Conservation (phyloP, 495 filamentous ascomycete species). For the Margaritispora aquatica region DNA sequence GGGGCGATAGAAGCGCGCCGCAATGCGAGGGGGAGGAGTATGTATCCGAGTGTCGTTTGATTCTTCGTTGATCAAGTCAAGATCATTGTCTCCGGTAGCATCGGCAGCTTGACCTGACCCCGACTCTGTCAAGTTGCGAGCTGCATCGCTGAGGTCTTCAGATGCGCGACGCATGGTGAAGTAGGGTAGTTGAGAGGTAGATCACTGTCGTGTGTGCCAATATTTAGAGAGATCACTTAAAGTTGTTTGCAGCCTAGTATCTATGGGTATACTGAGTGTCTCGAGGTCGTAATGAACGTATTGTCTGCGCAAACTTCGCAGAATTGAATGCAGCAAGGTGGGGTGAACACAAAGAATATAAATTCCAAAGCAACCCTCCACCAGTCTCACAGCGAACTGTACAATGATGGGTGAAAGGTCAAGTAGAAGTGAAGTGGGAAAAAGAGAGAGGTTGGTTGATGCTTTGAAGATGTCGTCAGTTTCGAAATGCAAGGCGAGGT, state of each 20-base stretch:
- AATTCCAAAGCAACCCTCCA: not conserved
- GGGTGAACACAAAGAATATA: not conserved
- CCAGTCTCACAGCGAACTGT: constrained; percentile 1
- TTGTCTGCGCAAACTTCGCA: constrained; percentile 4
- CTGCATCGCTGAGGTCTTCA: constrained; percentile 24
- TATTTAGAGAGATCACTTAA: too few species aligned
- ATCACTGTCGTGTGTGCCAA: too few species aligned
- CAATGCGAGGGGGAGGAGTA: constrained; percentile 74
- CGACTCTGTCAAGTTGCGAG: constrained; percentile 27
- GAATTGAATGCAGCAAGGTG: constrained; percentile 5
- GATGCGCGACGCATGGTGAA: constrained; percentile 25
- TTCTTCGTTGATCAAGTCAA: constrained; percentile 22
- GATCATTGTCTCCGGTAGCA: constrained; percentile 28
- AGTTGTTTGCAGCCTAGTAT: not conserved
- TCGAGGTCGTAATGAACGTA: constrained; percentile 10
- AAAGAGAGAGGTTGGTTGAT: constrained; percentile 12
- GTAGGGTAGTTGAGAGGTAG: not conserved
- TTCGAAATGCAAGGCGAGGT: too few species aligned
- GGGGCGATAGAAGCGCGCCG: constrained; percentile 76
- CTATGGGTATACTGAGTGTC: not conserved
- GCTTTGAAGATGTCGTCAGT: constrained; percentile 1
- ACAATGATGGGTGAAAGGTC: constrained; percentile 8
- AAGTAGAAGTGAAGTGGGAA: constrained; percentile 8
- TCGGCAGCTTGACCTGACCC: constrained; percentile 19
- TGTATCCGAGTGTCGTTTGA: constrained; percentile 29